Base-by-base conservation (phyloP, 768 basidiomycete species). In the Dentipellis sp. region DNA sequence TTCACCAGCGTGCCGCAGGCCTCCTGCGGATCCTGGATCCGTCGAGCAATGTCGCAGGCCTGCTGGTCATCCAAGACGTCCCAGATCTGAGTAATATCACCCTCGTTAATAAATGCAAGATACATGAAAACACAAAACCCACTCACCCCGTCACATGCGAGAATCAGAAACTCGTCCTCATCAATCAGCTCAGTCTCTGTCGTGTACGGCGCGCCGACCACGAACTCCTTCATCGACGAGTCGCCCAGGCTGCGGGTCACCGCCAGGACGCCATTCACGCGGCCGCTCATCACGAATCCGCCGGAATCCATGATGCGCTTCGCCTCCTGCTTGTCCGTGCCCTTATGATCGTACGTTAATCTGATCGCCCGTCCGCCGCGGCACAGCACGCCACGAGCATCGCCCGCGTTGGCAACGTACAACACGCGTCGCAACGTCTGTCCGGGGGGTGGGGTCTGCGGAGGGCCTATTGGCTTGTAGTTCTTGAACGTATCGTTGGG, bases 171-270 rank as follows among this genome's bases (percentile, higher is more conserved):
- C 68, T 98, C 95, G 67, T 98, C 97, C 5, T 91, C 86, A 8
- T 90, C 84, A 54, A 86, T 87, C 42, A 99, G 72, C 62, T 87
- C 83, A 11, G 95, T 97, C 70, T 97, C 94, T n/a, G 97, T 98
- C 17, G 97, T 99, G 71, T 95, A 99, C 6, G 97, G 97, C 29
- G 91, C 82, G 1, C 97, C 97, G 50, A 98, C 97, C 10, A 99
- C 97, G 68, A 94, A 99, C 65, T 99, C 97, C 72, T 99, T 99
- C 97, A 99, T 98, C 7, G 92, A 89, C 1, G 93, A 89, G 66
- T 99, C 97, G 36, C 97, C 97, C 56, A 99, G 74, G 64, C 93
- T 93, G 56, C 97, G 79, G 16, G 97, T 99, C 29, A 99, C 97
- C 6, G 94, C 94, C 54, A 99, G 75, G 42, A 98, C 94, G 60